phyloP scores from a whole-genome alignment of 805 yeast species.

The Saturnispora ahearnii region DNA sequence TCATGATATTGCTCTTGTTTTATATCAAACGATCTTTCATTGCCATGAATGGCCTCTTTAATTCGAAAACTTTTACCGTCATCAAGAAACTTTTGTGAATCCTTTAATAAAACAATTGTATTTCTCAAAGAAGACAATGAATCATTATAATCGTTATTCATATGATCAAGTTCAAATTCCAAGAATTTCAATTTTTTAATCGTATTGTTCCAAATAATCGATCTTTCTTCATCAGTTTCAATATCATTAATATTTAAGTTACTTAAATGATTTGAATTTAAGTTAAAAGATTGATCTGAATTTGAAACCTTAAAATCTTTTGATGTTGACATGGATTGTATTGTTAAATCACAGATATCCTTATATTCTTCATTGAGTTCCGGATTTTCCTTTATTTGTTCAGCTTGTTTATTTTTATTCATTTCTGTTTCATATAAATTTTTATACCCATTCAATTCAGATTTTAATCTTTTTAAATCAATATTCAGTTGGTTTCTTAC shows the following conservation, averaged over 20 bases:
- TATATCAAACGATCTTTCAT: background rate
- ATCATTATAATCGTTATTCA: conserved; percentile 12
- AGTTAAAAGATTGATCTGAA: background rate
- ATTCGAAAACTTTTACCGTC: background rate
- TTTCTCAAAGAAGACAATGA: conserved; percentile 15
- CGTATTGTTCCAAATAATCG: conserved; percentile 1
- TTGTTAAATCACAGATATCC: too few species aligned
- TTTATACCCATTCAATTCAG: conserved; percentile 6
- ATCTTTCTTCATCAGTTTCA: conserved; percentile 6
- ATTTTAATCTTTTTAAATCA: conserved; percentile 6
- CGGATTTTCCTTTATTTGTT: background rate
- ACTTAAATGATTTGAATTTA: background rate
- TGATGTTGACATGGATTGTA: background rate
- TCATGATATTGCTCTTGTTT: background rate
- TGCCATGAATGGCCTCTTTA: conserved; percentile 3
- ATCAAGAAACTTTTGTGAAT: conserved; percentile 16
- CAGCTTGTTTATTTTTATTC: background rate
- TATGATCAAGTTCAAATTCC: conserved; percentile 14
- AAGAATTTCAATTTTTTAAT: conserved; percentile 12
- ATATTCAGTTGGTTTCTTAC: conserved; percentile 1
- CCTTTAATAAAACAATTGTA: conserved; percentile 17
- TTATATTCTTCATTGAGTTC: background rate
- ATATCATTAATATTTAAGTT: background rate
- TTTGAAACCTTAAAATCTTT: background rate
- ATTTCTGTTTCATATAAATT: background rate